Base-by-base conservation (phyloP, 495 filamentous ascomycete genomes). In the Podospora pseudoanserina region DNA sequence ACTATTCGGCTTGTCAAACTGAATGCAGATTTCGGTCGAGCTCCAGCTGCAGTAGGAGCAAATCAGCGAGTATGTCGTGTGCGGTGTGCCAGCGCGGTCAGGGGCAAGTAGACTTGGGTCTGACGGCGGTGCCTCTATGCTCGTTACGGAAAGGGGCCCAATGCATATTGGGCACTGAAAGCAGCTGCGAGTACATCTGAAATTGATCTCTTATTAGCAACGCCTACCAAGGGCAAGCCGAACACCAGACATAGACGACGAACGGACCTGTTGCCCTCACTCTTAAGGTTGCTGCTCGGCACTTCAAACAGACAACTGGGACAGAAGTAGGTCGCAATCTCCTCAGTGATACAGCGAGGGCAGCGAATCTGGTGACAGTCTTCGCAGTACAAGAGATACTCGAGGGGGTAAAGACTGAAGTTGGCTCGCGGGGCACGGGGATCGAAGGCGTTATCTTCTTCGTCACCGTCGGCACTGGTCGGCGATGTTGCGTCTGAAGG, bases 281-380 rank as follows among this genome's bases (percentile, higher is more conserved):
- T 90, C 80, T 92, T 93, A 34, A 98, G 86, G 76, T 90, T 91
- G 73, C 90, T 93, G 75, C 90, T 94, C 11, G 94, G 92, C 44
- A 95, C 93, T 79, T 99, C 95, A 73, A 98, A 97, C 66, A 98
- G 78, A 78, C 95, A 99, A 76, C 85, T 93, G n/a, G 95, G 95
- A 75, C 95, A 99, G 74, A 90, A 99, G 85, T 91, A 97, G 68
- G 90, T 92, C 61, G 96, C 88, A 56, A 97, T 91, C 79, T 99
- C 95, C 74, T 99, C 95, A 26, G 89, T 83, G 20, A 93, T 92
- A 75, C 95, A 99, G 76, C 93, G 85, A 6, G 93, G 92, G 74
- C 95, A 99, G 70, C 94, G 90, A 65, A 99, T 94, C 79, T 96
- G 89, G 70, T 95, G 92, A 76, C 95, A 99, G 76, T 97, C 96